Conservation (phyloP, 2,329 filamentous ascomycete species). For the Mollisiaceae sp. region DNA sequence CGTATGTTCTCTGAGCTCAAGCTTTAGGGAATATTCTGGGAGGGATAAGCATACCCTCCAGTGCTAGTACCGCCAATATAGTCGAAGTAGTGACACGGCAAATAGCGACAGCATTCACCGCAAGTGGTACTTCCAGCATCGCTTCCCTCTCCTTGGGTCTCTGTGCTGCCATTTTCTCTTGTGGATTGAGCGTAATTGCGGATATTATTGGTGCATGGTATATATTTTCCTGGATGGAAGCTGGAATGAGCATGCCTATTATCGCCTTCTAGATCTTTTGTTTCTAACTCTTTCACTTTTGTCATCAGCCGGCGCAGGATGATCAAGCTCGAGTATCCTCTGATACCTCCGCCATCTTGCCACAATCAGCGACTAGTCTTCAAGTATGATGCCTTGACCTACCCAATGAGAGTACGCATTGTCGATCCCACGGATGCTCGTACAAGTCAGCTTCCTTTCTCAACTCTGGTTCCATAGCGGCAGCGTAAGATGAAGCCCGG, state of each 20-base stretch:
- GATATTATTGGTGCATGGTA: too few relatives aligned
- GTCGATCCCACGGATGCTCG: not conserved
- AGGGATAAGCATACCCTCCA: not conserved
- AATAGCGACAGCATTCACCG: not conserved
- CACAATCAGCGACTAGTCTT: not conserved
- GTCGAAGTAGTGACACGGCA: not conserved
- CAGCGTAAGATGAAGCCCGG: too few relatives aligned
- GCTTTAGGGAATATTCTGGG: too few relatives aligned
- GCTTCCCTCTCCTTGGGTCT: not conserved
- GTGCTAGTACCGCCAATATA: not conserved
- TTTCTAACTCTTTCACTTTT: not conserved
- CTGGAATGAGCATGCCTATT: not conserved
- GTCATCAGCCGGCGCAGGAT: not conserved
- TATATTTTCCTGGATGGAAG: too few relatives aligned
- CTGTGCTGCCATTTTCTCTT: too few relatives aligned
- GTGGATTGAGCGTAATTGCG: too few relatives aligned
- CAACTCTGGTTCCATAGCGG: too few relatives aligned
- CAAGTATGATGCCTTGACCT: not conserved
- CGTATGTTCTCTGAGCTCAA: too few relatives aligned
- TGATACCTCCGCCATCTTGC: not conserved
- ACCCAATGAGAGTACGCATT: not conserved
- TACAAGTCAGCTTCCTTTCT: not conserved
- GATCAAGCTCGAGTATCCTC: not conserved
- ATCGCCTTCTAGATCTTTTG: not conserved
- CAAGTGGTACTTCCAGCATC: not conserved